Evolutionary conservation across 352 stramenopile genomes (phyloP).

Genomic region (Pythium phragmitis): DNA sequence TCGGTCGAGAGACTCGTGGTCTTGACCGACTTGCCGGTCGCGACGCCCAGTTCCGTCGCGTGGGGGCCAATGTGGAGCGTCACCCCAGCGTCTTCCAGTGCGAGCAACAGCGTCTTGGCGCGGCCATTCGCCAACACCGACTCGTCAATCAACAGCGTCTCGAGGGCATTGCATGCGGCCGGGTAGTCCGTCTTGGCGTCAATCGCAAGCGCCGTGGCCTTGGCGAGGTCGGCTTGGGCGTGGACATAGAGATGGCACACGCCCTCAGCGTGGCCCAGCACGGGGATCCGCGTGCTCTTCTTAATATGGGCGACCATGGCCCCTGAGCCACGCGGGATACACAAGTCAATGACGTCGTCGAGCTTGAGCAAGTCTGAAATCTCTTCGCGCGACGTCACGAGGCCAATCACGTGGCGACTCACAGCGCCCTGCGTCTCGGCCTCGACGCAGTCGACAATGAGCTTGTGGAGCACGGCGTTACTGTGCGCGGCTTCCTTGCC

Average conservation of each 20-base stretch:
- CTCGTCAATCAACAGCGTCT: constrained; percentile 96
- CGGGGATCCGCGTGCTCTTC: constrained; percentile 95
- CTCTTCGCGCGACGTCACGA: constrained; percentile 95
- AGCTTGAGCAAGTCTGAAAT: constrained; percentile 92
- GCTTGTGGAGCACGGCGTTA: constrained; percentile 91
- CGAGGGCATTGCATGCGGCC: constrained; percentile 96
- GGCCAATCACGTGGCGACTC: constrained; percentile 91
- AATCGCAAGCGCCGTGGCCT: constrained; percentile 90
- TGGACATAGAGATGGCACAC: constrained; percentile 99
- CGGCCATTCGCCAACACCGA: constrained; percentile 75
- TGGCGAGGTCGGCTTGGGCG: constrained; percentile 80
- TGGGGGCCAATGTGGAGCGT: constrained; percentile 90
- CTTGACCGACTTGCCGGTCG: constrained; percentile 63
- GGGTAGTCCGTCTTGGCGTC: constrained; percentile 99
- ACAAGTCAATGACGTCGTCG: constrained; percentile 97
- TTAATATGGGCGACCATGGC: constrained; percentile 97
- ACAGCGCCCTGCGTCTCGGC: constrained; percentile 86
- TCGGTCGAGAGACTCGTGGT: constrained; percentile 89
- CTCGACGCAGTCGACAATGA: constrained; percentile 94
- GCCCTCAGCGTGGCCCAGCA: constrained; percentile 97
- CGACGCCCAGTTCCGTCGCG: constrained; percentile 71
- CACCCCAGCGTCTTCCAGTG: constrained; percentile 90
- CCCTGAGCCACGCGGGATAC: constrained; percentile 96
- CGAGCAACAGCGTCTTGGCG: constrained; percentile 73
- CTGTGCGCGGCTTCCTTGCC: constrained; percentile 93